phyloP scores from a whole-genome alignment of 257 asterid species.

The Solanum sejunctum region DNA sequence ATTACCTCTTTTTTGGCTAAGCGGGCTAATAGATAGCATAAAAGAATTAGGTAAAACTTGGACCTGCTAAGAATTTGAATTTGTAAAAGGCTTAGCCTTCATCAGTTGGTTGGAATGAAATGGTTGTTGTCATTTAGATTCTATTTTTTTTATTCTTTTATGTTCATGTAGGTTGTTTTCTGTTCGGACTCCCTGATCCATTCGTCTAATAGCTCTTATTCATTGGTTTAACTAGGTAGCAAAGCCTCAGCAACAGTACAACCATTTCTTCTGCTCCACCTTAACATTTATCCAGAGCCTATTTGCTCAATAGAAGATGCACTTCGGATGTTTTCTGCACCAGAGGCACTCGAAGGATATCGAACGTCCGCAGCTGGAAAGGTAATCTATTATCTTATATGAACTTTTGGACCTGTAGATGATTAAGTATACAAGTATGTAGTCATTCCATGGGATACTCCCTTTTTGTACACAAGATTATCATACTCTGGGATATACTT shows the following conservation, averaged over 20 bases:
- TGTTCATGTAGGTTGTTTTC: neutral
- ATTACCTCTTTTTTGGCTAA: neutral
- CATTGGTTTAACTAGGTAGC: conserved; percentile 31
- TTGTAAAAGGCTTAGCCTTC: neutral
- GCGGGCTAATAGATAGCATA: neutral
- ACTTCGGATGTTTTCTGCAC: conserved; percentile 57
- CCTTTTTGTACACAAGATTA: neutral
- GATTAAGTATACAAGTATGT: neutral
- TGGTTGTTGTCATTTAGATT: neutral
- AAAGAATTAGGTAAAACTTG: neutral
- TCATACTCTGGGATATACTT: neutral
- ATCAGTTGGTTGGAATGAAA: neutral
- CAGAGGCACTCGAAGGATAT: conserved; percentile 76
- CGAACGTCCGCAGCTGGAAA: conserved; percentile 53
- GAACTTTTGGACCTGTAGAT: neutral
- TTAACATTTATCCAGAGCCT: conserved; percentile 60
- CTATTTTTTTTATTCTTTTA: neutral
- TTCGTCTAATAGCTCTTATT: neutral
- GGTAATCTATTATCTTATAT: conserved; percentile 18
- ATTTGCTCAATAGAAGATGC: conserved; percentile 66
- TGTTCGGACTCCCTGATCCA: neutral
- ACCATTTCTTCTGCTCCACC: conserved; percentile 81
- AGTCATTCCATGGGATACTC: neutral
- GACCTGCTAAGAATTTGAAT: neutral
- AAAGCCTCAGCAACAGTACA: conserved; percentile 75